A percentile compares a stretch with the other conserved stretches of the same genome.
phyloP scores from a whole-genome alignment of 768 basidiomycete species.

The Austroboletus festivus region DNA sequence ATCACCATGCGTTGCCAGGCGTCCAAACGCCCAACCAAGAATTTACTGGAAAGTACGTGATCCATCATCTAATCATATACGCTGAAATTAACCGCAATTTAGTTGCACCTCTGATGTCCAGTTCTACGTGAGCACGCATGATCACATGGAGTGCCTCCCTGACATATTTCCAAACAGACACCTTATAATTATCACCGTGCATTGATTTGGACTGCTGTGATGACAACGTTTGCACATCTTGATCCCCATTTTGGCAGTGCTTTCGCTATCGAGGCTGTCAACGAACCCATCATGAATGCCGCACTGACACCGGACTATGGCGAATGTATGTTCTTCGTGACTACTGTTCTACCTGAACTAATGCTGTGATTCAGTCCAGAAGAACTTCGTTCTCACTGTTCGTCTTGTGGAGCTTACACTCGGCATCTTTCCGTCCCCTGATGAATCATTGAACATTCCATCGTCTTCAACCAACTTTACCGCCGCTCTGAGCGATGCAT shows the following conservation, averaged over 20 bases:
- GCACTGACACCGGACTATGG: constrained; percentile 65
- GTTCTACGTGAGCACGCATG: constrained; percentile 59
- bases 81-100: constrained; percentile 2
- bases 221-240: constrained; percentile 68
- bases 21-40: constrained; percentile 57
- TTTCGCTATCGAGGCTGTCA: constrained; percentile 71
- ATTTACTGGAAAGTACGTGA: constrained; percentile 64
- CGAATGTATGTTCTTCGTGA: constrained; percentile 45
- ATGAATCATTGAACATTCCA: constrained; percentile 5
- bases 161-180: constrained; percentile 38
- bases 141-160: neutral
- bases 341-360: neutral
- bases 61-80: neutral
- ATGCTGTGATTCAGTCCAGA: constrained; percentile 48
- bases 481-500: constrained; percentile 28
- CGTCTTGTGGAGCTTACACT: constrained; percentile 62
- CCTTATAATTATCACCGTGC: constrained; percentile 72
- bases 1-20: constrained; percentile 71
- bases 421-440: constrained; percentile 46
- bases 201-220: constrained; percentile 77
- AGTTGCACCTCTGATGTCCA: constrained; percentile 68
- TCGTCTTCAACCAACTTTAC: constrained; percentile 35
- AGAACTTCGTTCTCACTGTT: constrained; percentile 63
- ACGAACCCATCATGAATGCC: constrained; percentile 77
- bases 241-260: constrained; percentile 64